These are phyloP conservation scores for Isabelozyma rhagii DNA, from an alignment of 805 yeast genomes.

Conservation along the genomic window DNA sequence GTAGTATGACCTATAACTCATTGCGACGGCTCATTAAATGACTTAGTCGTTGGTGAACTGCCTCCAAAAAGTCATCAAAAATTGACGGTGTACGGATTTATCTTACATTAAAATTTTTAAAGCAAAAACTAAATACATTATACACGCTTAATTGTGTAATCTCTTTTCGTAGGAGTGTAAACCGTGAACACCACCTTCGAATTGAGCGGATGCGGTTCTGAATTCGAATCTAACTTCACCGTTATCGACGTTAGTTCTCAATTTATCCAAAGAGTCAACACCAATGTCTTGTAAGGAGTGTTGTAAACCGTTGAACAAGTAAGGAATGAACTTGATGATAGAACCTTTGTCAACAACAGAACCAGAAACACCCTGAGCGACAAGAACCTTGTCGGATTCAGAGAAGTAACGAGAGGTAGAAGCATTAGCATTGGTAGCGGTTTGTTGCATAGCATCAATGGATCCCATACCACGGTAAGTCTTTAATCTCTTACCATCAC, in stretches of 20 bases:
- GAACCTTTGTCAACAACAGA: slow-evolving; percentile 97
- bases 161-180: slow-evolving; percentile 97
- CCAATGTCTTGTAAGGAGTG: slow-evolving; percentile 99
- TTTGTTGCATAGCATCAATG: slow-evolving; percentile 95
- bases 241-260: slow-evolving; percentile 59
- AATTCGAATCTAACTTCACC: slow-evolving; percentile 90
- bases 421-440: slow-evolving; percentile 87
- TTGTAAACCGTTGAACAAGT: slow-evolving; percentile 91
- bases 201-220: slow-evolving; percentile 98
- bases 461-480: slow-evolving; percentile 99
- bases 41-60: background rate
- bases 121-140: background rate
- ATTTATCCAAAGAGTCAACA: slow-evolving; percentile 58
- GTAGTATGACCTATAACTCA: slow-evolving; percentile 1
- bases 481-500: slow-evolving; percentile 97
- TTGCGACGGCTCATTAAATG: background rate
- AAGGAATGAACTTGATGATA: slow-evolving; percentile 88
- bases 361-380: slow-evolving; percentile 99
- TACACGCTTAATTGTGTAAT: slow-evolving; percentile 65
- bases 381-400: slow-evolving; percentile 91
- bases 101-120: too few species aligned
- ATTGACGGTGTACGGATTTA: background rate
- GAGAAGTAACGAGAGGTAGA: slow-evolving; percentile 98
- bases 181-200: slow-evolving; percentile 98
- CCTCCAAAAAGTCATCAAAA: background rate